Evolutionary conservation across 2,329 filamentous ascomycete genomes (phyloP), one percentile per base, ranked within the genome.

Genomic region (Aureobasidium lini): DNA sequence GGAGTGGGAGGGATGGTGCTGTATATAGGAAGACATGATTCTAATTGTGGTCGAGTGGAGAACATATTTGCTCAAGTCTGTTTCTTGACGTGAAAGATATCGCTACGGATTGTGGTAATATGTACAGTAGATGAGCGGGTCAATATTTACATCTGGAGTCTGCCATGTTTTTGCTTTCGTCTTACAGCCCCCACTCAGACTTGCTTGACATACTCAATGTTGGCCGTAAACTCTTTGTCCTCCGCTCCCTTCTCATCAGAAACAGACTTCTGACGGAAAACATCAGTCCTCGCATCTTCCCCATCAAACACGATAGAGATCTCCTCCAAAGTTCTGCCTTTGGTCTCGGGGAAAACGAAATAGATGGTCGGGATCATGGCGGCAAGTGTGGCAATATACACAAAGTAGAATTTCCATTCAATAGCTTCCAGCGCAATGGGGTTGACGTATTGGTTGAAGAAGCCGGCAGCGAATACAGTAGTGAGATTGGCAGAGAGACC

Each of bases 361-460:
- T 60, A 68, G 10, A 66, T 64, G n/a, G 60, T 63, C 4, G 63
- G 48, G n/a, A 64, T 63, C 57, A 64, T 64, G 10, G 60, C 59
- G 1, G 63, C 44, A 10, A 71, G 65, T 11, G 69, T 66, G 52
- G 64, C 70, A 31, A 73, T 72, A 61, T 76, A 76, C 28, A 77
- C 72, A 42, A 76, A 72, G 63, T 77, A 77, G 62, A 74, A 77
- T 62, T 73, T 76, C 76, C 75, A 77, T 3, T 63, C 63, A 8
- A 77, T 69, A 10, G 62, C 60, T 1, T 69, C 65, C 23, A 77
- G 67, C 6, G 72, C 75, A 29, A 77, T 70, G 3, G 75, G 75
- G 53, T 77, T 78, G 58, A 76, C 73, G 64, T 39, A 59, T 34
- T 59, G 43, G 16, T 59, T 59, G 56, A 49, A 60, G 61, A 62